Evolutionary conservation across 257 asterid species (phyloP), one percentile per base, ranked within the genome.

Genomic region (Cinchona pubescens): DNA sequence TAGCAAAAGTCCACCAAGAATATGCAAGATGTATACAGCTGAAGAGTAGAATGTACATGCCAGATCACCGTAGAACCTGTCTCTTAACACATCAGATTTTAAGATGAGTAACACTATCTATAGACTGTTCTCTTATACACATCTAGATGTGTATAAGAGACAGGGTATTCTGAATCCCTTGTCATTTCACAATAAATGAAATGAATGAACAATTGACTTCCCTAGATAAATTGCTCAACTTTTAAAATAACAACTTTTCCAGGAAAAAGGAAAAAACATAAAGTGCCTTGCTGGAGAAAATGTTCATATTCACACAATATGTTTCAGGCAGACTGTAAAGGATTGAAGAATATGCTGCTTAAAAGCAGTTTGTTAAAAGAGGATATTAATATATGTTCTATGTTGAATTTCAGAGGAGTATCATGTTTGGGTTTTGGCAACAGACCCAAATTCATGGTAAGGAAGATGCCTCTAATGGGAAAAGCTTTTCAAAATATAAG

Each of bases 91-190:
- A n/a, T n/a, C n/a, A n/a, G n/a, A n/a, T n/a, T n/a, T n/a, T n/a
- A n/a, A n/a, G n/a, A n/a, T n/a, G n/a, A n/a, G n/a, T n/a, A n/a
- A n/a, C n/a, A n/a, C n/a, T n/a, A n/a, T n/a, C n/a, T n/a, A n/a
- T n/a, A n/a, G n/a, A n/a, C n/a, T n/a, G n/a, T n/a, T n/a, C n/a
- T n/a, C n/a, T n/a, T n/a, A n/a, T n/a, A n/a, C n/a, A n/a, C n/a
- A n/a, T n/a, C n/a, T n/a, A n/a, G n/a, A n/a, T n/a, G n/a, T n/a
- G n/a, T n/a, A n/a, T n/a, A n/a, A n/a, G n/a, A n/a, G 82, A 84
- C 77, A 85, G 92, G 91, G n/a, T 91, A 74, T 75, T 71, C 64
- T 35, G 38, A 32, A 60, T 12, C 6, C 48, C 32, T 56, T 67
- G 27, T 42, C 25, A n/a, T 53, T 14, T 45, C 12, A 60, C 43